Percentiles rank a stretch among this genome's conserved stretches.
Evolutionary conservation across 2,329 filamentous ascomycete genomes (phyloP).

Genomic region (Pyrenophora tritici-repentis): DNA sequence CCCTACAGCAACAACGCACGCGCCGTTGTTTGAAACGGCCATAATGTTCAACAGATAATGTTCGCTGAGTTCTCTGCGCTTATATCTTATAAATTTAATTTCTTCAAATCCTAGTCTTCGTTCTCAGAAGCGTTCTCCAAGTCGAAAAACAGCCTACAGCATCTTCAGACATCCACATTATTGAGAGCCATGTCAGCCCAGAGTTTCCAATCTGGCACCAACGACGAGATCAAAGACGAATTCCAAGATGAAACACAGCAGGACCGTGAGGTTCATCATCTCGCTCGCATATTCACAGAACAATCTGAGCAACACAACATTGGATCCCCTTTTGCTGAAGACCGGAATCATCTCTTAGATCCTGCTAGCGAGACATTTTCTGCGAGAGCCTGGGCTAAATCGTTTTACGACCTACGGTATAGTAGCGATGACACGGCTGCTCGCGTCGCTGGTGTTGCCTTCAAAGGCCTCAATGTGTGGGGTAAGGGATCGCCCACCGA

Average conservation of each 20-base stretch:
- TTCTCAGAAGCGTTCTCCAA: no score
- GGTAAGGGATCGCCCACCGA: slow-evolving; percentile 70
- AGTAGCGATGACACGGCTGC: slow-evolving; percentile 55
- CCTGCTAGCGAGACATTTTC: slow-evolving; percentile 51
- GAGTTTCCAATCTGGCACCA: no score
- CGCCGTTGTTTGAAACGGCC: no score
- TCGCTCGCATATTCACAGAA: slow-evolving; percentile 47
- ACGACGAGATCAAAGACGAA: no score
- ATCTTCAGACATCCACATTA: no score
- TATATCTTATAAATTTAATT: no score
- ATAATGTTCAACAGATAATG: no score
- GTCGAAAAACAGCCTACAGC: no score
- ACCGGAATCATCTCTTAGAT: slow-evolving; percentile 48
- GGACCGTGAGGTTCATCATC: slow-evolving; percentile 25
- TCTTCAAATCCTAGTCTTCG: no score
- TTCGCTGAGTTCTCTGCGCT: no score
- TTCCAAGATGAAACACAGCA: slow-evolving; percentile 9
- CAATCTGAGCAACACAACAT: slow-evolving; percentile 42
- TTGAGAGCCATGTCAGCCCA: no score
- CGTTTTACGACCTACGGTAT: slow-evolving; percentile 52
- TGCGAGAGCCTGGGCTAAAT: slow-evolving; percentile 51
- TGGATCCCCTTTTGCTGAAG: slow-evolving; percentile 40
- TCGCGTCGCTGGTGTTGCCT: slow-evolving; percentile 64
- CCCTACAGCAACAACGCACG: no score
- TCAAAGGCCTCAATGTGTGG: slow-evolving; percentile 67